These are phyloP conservation scores for Hanseniaspora singularis DNA, from an alignment of 805 yeast species.

Conservation along the genomic window DNA sequence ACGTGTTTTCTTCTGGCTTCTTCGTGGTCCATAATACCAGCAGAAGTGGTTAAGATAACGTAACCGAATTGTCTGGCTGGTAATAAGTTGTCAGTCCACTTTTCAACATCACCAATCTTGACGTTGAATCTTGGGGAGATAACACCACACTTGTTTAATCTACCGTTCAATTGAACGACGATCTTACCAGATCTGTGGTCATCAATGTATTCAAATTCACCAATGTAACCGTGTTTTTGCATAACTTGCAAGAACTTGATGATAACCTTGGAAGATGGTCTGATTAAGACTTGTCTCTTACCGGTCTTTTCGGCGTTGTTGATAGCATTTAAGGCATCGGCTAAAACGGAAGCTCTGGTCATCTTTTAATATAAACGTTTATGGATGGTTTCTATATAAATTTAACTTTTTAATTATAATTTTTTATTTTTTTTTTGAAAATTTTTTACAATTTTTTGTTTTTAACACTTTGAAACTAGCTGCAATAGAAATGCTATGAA, in stretches of 20 bases:
- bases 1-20: constrained; percentile 99
- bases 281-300: constrained; percentile 94
- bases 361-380: constrained; percentile 34
- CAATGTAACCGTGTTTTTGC: constrained; percentile 98
- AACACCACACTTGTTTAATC: constrained; percentile 98
- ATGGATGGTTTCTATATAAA: constrained; percentile 4
- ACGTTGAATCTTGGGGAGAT: constrained; percentile 98
- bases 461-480: too few relatives aligned
- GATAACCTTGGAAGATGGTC: constrained; percentile 98
- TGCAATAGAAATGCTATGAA: too few relatives aligned
- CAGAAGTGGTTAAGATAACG: constrained; percentile 96
- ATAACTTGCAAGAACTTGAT: constrained; percentile 91
- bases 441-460: too few relatives aligned
- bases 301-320: constrained; percentile 99
- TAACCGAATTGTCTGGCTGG: constrained; percentile 99
- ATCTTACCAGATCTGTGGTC: constrained; percentile 99
- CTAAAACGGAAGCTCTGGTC: constrained; percentile 97
- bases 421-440: too few relatives aligned
- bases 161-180: constrained; percentile 92
- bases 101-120: constrained; percentile 87
- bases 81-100: constrained; percentile 95
- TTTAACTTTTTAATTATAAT: neutral
- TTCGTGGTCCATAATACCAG: constrained; percentile 99
- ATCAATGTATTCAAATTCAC: constrained; percentile 94
- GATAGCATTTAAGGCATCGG: constrained; percentile 95